Conservation (phyloP, 2,329 filamentous ascomycete genomes). For the Nemania sp. region DNA sequence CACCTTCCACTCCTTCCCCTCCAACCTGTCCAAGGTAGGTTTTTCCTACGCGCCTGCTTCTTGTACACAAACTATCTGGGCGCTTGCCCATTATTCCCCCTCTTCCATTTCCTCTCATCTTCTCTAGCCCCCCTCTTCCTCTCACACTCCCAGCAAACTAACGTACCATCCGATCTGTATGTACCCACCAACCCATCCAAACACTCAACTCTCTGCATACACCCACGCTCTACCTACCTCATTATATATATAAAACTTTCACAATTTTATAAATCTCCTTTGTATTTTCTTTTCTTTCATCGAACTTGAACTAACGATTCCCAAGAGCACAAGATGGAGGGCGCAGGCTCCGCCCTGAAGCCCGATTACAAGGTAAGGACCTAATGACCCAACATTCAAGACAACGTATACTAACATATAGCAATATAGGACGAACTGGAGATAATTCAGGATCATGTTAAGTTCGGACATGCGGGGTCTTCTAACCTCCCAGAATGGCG, state of each 20-base stretch:
- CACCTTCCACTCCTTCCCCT: too few relatives aligned
- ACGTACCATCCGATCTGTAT: too few relatives aligned
- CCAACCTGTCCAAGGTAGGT: too few relatives aligned
- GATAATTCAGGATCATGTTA: constrained; percentile 27
- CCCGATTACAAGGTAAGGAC: constrained; percentile 19
- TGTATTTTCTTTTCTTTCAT: background rate
- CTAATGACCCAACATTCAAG: background rate
- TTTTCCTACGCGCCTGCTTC: too few relatives aligned
- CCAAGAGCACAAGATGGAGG: constrained; percentile 22
- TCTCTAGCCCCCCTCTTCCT: too few relatives aligned
- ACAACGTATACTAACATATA: constrained; percentile 7
- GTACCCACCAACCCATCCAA: too few relatives aligned
- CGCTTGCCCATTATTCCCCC: too few relatives aligned
- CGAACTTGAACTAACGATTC: background rate
- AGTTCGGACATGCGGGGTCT: background rate
- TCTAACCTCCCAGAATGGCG: constrained; percentile 27
- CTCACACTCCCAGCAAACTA: too few relatives aligned
- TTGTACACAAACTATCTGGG: too few relatives aligned
- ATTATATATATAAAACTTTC: background rate
- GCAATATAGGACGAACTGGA: constrained; percentile 25
- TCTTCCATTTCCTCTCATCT: too few relatives aligned
- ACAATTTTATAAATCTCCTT: background rate
- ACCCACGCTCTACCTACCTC: background rate
- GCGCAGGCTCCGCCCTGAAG: background rate
- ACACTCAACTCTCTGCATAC: background rate